These are phyloP conservation scores for Talaromyces liani DNA, from an alignment of 495 filamentous ascomycete genomes.

Conservation along the genomic window DNA sequence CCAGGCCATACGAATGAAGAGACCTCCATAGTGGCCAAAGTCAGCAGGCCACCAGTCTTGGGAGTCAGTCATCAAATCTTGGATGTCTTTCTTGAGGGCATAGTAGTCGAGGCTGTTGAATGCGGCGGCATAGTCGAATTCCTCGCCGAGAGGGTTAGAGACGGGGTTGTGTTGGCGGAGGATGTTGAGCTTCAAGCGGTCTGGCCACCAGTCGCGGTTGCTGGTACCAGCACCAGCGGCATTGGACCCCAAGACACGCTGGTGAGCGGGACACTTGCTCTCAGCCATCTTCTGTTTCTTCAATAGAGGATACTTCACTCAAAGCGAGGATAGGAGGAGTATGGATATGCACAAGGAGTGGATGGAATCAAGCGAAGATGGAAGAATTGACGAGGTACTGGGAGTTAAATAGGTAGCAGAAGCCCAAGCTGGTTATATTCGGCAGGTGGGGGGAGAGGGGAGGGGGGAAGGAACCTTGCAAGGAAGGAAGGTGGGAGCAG, in stretches of 20 bases:
- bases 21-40: constrained; percentile 69
- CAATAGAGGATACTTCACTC: background rate
- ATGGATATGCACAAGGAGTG: background rate
- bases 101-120: constrained; percentile 66
- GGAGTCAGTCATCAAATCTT: constrained; percentile 62
- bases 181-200: constrained; percentile 55
- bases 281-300: constrained; percentile 1
- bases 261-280: constrained; percentile 43
- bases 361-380: background rate
- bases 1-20: constrained; percentile 74
- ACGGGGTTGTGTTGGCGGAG: constrained; percentile 58
- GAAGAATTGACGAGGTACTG: background rate
- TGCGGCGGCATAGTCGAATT: constrained; percentile 61
- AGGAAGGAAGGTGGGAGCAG: background rate
- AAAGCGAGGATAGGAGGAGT: background rate
- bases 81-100: constrained; percentile 62
- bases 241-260: constrained; percentile 31
- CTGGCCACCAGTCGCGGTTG: constrained; percentile 66
- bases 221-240: constrained; percentile 53
- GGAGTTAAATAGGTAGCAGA: background rate
- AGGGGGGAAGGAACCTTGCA: too few relatives aligned
- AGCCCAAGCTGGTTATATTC: too few relatives aligned
- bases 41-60: constrained; percentile 73
- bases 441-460: background rate
- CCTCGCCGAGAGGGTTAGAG: constrained; percentile 50